Evolutionary conservation across 2,329 filamentous ascomycete genomes (phyloP).

Genomic region (Aureobasidium melanogenum): DNA sequence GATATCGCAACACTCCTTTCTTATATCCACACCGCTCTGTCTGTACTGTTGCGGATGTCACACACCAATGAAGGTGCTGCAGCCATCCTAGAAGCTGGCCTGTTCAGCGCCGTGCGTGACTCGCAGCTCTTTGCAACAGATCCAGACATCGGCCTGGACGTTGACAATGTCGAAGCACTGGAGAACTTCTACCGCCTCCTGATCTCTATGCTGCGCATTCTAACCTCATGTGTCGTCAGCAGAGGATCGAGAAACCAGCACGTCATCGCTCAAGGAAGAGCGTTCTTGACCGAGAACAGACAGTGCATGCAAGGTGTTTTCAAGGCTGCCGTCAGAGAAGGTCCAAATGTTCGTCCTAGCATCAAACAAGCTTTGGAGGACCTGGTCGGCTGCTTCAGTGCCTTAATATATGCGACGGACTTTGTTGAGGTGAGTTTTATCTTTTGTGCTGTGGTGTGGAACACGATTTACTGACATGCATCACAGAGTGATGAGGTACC

Average conservation of each 20-base stretch:
- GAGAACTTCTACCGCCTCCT: constrained; percentile 79
- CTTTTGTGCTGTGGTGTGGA: background rate
- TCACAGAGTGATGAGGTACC: background rate
- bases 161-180: constrained; percentile 60
- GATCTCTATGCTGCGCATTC: constrained; percentile 67
- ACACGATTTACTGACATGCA: background rate
- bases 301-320: constrained; percentile 80
- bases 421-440: constrained; percentile 70
- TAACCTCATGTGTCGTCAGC: constrained; percentile 72
- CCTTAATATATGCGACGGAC: constrained; percentile 71
- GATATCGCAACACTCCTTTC: constrained; percentile 49
- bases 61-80: constrained; percentile 79
- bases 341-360: background rate
- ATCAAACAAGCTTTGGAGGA: constrained; percentile 58
- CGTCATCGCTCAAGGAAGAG: constrained; percentile 62
- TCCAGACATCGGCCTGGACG: constrained; percentile 78
- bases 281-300: constrained; percentile 75
- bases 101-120: constrained; percentile 71
- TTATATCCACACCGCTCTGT: constrained; percentile 65
- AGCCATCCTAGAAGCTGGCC: constrained; percentile 77
- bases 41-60: constrained; percentile 73
- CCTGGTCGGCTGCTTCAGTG: constrained; percentile 74
- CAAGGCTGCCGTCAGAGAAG: constrained; percentile 61
- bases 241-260: constrained; percentile 72
- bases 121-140: constrained; percentile 84